phyloP scores from a whole-genome alignment of 2,329 filamentous ascomycete genomes.

The Xylariaceae sp. region DNA sequence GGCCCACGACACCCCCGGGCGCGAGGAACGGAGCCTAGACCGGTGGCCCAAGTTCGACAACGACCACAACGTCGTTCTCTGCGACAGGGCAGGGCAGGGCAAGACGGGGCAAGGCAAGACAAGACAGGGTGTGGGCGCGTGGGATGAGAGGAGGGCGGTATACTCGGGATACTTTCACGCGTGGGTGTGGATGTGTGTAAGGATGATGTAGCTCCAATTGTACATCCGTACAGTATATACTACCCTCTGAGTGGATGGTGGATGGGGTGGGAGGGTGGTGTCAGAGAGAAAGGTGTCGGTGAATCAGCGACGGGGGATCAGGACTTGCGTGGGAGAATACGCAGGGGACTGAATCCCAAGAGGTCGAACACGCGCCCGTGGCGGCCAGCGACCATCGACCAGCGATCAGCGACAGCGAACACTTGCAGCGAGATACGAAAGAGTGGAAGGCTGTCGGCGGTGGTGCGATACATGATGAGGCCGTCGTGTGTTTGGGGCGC shows the following conservation, averaged over 20 bases:
- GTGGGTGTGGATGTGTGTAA: constrained; percentile 13
- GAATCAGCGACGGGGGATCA: not conserved
- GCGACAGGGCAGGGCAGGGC: no score
- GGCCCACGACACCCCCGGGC: constrained; percentile 19
- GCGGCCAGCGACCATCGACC: no score
- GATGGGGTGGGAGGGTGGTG: no score
- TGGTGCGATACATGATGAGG: constrained; percentile 32
- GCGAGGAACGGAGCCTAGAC: constrained; percentile 20
- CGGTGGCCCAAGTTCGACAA: constrained; percentile 19
- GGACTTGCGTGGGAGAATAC: constrained; percentile 3
- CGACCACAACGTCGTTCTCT: constrained; percentile 13
- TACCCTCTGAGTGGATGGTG: no score
- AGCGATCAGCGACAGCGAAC: constrained; percentile 8
- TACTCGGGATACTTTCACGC: not conserved
- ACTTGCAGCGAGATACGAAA: constrained; percentile 16
- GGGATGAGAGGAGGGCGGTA: no score
- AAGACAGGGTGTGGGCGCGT: no score
- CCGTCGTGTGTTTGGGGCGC: constrained; percentile 27
- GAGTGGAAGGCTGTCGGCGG: constrained; percentile 22
- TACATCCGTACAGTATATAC: not conserved
- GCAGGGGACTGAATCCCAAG: constrained; percentile 17
- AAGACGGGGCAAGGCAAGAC: no score
- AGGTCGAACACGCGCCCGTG: no score
- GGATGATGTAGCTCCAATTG: not conserved
- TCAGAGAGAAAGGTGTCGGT: not conserved